Evolutionary conservation across 1,139 yeast genomes (phyloP).

Genomic region (Pneumocystis oryctolagi): DNA sequence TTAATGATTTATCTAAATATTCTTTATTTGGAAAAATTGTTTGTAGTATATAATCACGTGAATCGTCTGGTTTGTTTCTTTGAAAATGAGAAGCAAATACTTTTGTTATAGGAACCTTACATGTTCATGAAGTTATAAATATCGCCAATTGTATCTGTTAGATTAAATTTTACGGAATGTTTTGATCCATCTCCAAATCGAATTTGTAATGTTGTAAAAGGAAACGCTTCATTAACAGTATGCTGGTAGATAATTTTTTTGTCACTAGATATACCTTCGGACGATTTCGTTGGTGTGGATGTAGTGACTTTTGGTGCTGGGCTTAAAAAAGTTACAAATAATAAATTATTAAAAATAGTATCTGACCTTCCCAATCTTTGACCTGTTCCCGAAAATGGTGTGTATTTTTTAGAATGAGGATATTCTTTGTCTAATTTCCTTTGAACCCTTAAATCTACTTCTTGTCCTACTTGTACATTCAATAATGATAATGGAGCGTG

Average conservation of each 20-base stretch:
- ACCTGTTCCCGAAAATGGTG: slow-evolving; percentile 75
- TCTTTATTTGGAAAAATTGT: slow-evolving; percentile 76
- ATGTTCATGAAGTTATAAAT: slow-evolving; percentile 55
- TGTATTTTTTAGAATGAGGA: slow-evolving; percentile 45
- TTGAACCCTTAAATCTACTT: slow-evolving; percentile 84
- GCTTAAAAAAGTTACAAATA: slow-evolving; percentile 24
- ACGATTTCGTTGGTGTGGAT: slow-evolving; percentile 13
- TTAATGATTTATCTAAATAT: slow-evolving; percentile 40
- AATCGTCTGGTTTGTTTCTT: slow-evolving; percentile 2
- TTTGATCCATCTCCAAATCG: slow-evolving; percentile 74
- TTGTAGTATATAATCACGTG: slow-evolving; percentile 47
- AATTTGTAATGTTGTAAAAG: slow-evolving; percentile 48
- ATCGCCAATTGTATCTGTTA: slow-evolving; percentile 49
- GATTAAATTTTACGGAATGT: slow-evolving; percentile 47
- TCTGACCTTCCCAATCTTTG: slow-evolving; percentile 49
- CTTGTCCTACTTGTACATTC: slow-evolving; percentile 78
- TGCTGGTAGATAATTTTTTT: slow-evolving; percentile 10
- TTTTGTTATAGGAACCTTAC: slow-evolving; percentile 32
- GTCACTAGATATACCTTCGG: slow-evolving; percentile 12
- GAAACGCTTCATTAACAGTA: slow-evolving; percentile 11
- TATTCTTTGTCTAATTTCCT: slow-evolving; percentile 72
- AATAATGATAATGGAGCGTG: slow-evolving; percentile 80
- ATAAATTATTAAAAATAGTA: slow-evolving; percentile 23
- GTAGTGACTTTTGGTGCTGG: slow-evolving; percentile 20
- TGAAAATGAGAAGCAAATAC: background rate